Percentiles rank a stretch among this genome's conserved stretches.
phyloP scores from a whole-genome alignment of 139 green algal genomes.

The Micractinium conductrix region DNA sequence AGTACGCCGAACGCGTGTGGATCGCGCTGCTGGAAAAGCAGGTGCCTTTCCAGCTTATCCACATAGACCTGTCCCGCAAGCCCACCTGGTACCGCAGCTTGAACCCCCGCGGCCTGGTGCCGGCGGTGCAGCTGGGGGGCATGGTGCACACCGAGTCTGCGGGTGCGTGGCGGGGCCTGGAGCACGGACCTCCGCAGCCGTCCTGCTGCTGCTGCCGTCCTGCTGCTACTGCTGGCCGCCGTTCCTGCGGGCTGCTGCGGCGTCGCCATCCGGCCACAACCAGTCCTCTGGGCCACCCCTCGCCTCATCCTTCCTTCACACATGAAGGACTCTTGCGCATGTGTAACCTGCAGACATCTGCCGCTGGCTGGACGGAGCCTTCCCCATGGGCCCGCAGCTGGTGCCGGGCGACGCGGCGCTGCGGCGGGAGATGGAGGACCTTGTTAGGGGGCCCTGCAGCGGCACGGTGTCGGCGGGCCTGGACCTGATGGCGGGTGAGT shows the following conservation, averaged over 20 bases:
- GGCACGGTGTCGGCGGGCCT: conserved; percentile 34
- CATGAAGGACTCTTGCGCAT: too few relatives aligned
- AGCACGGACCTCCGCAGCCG: too few relatives aligned
- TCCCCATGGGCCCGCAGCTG: conserved; percentile 26
- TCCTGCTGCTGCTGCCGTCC: too few relatives aligned
- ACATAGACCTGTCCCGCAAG: conserved; percentile 71
- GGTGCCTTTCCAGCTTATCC: conserved; percentile 58
- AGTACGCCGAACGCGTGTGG: conserved; percentile 67
- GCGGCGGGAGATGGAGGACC: conserved; percentile 29
- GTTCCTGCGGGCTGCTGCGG: too few relatives aligned
- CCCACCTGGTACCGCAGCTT: conserved; percentile 59
- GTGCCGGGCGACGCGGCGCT: conserved; percentile 14
- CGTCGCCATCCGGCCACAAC: too few relatives aligned
- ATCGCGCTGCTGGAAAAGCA: conserved; percentile 67
- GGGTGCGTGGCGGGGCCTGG: too few relatives aligned
- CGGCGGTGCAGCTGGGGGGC: conserved; percentile 49
- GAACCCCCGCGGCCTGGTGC: conserved; percentile 62
- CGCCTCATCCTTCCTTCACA: too few relatives aligned
- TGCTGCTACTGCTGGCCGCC: too few relatives aligned
- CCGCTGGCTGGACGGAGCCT: not conserved
- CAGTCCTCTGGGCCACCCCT: too few relatives aligned
- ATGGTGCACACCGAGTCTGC: not conserved
- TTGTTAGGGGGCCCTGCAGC: conserved; percentile 9
- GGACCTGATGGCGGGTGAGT: conserved; percentile 41
- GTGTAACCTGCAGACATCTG: conserved; percentile 22